These are phyloP conservation scores for Plasmodium gaboni DNA, from an alignment of 169 alveolate species.

Conservation along the genomic window DNA sequence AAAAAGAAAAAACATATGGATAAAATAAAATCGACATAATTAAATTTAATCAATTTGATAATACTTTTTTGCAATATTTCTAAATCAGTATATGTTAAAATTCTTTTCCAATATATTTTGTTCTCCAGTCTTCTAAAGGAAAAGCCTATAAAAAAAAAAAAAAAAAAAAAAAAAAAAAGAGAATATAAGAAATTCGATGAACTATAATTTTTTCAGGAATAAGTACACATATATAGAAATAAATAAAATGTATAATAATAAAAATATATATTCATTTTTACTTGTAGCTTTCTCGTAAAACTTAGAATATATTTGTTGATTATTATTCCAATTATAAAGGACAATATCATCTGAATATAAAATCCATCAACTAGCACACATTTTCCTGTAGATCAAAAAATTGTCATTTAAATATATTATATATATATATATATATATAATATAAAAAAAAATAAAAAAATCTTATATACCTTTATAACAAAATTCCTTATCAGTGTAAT, in stretches of 20 bases:
- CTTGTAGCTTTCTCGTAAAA: conserved; percentile 71
- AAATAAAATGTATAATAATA: no score
- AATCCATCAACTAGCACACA: conserved; percentile 76
- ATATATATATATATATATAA: background rate
- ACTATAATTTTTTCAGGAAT: background rate
- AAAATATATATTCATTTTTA: background rate
- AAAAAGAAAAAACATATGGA: no score
- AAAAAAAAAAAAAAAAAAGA: conserved; percentile 15
- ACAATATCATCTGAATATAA: conserved; percentile 76
- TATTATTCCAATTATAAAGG: conserved; percentile 75
- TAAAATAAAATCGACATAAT: no score
- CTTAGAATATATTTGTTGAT: conserved; percentile 56
- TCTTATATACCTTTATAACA: conserved; percentile 50
- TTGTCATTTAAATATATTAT: background rate
- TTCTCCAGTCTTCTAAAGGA: conserved; percentile 73
- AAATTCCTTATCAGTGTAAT: conserved; percentile 77
- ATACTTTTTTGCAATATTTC: no score
- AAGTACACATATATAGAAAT: background rate
- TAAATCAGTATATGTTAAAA: no score
- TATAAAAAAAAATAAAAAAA: background rate
- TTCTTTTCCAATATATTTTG: conserved; percentile 13
- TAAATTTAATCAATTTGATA: no score
- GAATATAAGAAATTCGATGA: background rate
- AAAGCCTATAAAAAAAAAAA: conserved; percentile 21
- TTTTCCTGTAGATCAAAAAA: conserved; percentile 26